Base-by-base conservation (phyloP, 164 flowering plant genomes). In the Piper longum region DNA sequence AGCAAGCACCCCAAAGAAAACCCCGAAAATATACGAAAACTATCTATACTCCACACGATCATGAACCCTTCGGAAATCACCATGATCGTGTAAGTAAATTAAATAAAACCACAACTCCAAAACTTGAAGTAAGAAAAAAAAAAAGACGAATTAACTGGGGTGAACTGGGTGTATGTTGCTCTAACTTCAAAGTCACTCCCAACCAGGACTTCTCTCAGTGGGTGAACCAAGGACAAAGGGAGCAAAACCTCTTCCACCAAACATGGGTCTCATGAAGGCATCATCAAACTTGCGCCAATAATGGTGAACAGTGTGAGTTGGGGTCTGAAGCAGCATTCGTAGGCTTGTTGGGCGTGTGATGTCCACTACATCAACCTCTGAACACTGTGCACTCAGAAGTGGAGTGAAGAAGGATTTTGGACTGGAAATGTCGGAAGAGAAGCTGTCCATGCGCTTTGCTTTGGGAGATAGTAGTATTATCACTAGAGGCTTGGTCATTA, bases 221-320 rank as follows among this genome's bases (percentile, higher is more conserved):
- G 98, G 98, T 16, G 97, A 86, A 39, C 96, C 90, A 4, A 91
- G 96, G n/a, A 82, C 79, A 51, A 70, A 82, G 2, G 88, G 95
- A 2, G 80, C 86, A 74, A 91, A 91, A 12, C 98, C 96, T 17
- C 96, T 73, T 0, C 98, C 98, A 17, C 98, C 98, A 70, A 91
- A 89, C 64, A 87, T 80, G 0, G 96, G 98, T 4, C 95, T 75
- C 96, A 91, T 91, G 80, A 84, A 83, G 41, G 85, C 80, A 70
- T 91, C 61, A 55, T 89, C 98, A 51, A 91, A 91, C 66, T 75
- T 89, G 54, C 92, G 82, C 98, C 98, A 91, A 26, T 83, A 89
- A 66, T 75, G 74, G 71, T 91, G 98, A 45, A 87, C 96, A 3
- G 86, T 84, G 71, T 70, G 82, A 16, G 88, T 55, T 2, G 96